Conservation (phyloP, 306 rosid genomes). For the Prunus davidiana region DNA sequence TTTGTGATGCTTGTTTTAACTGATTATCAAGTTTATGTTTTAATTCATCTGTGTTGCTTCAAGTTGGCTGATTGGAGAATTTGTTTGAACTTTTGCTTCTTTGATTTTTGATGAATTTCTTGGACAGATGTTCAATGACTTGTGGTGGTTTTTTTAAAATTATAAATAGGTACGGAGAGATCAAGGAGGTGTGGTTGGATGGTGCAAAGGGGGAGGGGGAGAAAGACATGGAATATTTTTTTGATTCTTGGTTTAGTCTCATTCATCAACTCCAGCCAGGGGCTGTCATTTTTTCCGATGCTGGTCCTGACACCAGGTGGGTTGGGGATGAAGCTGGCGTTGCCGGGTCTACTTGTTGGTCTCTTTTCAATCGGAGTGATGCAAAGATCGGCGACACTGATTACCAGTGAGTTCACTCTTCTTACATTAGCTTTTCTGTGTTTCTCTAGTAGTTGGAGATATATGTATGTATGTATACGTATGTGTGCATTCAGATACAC, state of each 20-base stretch:
- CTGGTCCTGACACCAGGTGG: conserved; percentile 92
- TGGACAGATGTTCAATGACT: neutral
- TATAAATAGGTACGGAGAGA: conserved; percentile 64
- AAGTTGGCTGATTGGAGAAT: neutral
- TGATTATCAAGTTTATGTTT: neutral
- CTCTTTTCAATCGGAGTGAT: conserved; percentile 57
- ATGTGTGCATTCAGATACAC: neutral
- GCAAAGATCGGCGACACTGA: conserved; percentile 40
- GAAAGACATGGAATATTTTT: conserved; percentile 76
- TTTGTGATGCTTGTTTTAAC: neutral
- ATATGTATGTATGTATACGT: neutral
- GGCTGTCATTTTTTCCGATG: conserved; percentile 66
- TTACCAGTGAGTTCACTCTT: conserved; percentile 54
- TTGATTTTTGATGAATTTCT: neutral
- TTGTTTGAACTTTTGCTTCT: neutral
- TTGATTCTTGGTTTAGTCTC: conserved; percentile 64
- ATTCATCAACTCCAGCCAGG: conserved; percentile 90
- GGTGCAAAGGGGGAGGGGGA: conserved; percentile 84
- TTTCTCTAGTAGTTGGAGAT: neutral
- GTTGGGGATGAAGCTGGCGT: conserved; percentile 69
- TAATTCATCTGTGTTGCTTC: conserved; percentile 1
- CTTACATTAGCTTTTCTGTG: neutral
- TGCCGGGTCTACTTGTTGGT: conserved; percentile 84
- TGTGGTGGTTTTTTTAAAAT: neutral
- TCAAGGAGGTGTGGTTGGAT: conserved; percentile 68